Evolutionary conservation across 1,284 basidiomycete species (phyloP), one percentile per base, ranked within the genome.

Genomic region (Cystobasidium pallidum): DNA sequence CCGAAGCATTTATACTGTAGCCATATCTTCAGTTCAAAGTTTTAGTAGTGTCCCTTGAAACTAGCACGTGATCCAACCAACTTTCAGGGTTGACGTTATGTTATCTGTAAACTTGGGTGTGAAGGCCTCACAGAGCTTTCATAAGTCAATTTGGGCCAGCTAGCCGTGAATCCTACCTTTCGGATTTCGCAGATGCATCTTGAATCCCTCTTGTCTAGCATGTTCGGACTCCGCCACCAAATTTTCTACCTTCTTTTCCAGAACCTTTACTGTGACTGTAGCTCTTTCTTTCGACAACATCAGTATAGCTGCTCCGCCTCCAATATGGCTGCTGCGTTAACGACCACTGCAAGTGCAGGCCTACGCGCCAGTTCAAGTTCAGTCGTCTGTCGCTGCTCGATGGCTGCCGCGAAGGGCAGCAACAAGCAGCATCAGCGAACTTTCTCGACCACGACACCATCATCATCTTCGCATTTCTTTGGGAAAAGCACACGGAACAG

Each of bases 391-490:
- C 62, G 62, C 62, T 64, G 62, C 47, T 64, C 62, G 32, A 34
- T 64, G 62, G 15, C 30, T 10, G 30, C 32, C 28, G 39, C 28
- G 21, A 43, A 39, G 6, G 19, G 24, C 24, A 64, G 43, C n/a
- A 49, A 28, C 62, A 64, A 21, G 32, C 45, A 64, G 62, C 32
- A 21, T 47, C 59, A 64, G 45, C 43, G 62, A 64, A 64, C 45
- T 17, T 64, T 64, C 62, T 64, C 62, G 62, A 64, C 43, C 19
- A 36, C 43, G 32, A 41, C 34, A 64, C 24, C 62, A 24, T 28
- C 47, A 51, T 36, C 62, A 19, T 52, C 62, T 11, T 32, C 45
- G 6, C 28, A 28, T 41, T 30, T 39, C 45, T 19, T 49, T 28
- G 45, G 45, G 36, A 34, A 28, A 17, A 64, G 28, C 13, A 57